Conservation (phyloP, 495 filamentous ascomycete genomes). For the Hyaloscypha finlandica region DNA sequence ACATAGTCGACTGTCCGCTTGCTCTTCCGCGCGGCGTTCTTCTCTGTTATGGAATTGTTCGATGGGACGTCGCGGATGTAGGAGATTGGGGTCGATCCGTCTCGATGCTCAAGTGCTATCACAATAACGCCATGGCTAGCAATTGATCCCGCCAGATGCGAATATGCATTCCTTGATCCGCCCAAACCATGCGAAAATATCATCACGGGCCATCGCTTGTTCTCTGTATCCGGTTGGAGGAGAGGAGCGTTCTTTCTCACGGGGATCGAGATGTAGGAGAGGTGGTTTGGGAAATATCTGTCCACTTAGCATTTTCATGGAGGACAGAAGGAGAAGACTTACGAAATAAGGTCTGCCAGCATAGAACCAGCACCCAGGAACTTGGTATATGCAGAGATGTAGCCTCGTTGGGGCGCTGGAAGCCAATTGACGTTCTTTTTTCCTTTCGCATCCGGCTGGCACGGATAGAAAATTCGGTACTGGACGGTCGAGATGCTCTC, state of each 20-base stretch:
- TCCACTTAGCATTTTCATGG: neutral
- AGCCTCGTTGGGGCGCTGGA: conserved; percentile 68
- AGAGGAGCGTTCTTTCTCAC: conserved; percentile 49
- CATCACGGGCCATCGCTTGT: conserved; percentile 68
- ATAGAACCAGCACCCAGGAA: conserved; percentile 61
- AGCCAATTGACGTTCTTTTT: conserved; percentile 60
- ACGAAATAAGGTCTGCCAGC: conserved; percentile 62
- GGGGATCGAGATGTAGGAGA: conserved; percentile 68
- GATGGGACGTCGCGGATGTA: conserved; percentile 51
- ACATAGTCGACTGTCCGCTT: conserved; percentile 45
- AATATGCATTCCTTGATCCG: conserved; percentile 74
- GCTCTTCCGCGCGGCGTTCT: conserved; percentile 36
- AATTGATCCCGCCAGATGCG: conserved; percentile 66
- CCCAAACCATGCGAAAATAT: conserved; percentile 82
- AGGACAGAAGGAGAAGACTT: conserved; percentile 34
- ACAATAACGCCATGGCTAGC: conserved; percentile 77
- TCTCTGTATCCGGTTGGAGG: conserved; percentile 27
- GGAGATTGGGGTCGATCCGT: conserved; percentile 68
- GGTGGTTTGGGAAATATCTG: conserved; percentile 61
- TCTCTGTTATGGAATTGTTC: conserved; percentile 38
- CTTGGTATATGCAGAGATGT: conserved; percentile 65
- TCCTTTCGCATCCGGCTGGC: conserved; percentile 41
- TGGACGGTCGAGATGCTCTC: conserved; percentile 62
- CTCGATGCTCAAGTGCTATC: conserved; percentile 73
- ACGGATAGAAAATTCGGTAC: conserved; percentile 78